Conservation (phyloP, 2,329 filamentous ascomycete species). For the Nemania diffusa region DNA sequence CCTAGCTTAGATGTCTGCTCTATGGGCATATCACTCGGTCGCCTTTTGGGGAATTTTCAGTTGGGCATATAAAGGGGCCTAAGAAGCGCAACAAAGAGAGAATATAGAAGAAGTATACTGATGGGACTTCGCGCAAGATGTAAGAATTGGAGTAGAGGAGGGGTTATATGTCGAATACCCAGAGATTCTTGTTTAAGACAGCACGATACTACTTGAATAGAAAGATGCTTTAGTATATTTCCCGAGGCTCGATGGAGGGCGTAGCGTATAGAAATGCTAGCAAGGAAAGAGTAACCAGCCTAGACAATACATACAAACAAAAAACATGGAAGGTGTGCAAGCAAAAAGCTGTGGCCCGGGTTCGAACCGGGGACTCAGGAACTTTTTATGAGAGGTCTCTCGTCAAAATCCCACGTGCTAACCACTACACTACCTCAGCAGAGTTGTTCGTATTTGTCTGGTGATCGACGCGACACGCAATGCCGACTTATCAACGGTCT, state of each 20-base stretch:
- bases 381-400: conserved; percentile 17
- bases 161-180: not conserved
- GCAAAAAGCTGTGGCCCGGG: conserved; percentile 40
- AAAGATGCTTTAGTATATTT: not conserved
- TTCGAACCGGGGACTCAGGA: conserved; percentile 46
- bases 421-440: conserved; percentile 47
- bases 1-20: not conserved
- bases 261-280: not conserved
- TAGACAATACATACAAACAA: not conserved
- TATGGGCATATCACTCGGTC: not conserved
- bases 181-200: not conserved
- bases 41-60: not conserved
- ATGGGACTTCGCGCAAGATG: not conserved
- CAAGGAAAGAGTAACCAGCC: not conserved
- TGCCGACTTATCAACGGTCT: not conserved
- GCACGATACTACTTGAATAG: not conserved
- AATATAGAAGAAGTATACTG: not conserved
- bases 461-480: not conserved
- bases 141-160: not conserved
- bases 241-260: too few relatives aligned
- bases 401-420: conserved; percentile 46
- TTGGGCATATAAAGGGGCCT: not conserved
- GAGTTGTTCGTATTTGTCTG: not conserved
- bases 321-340: not conserved
- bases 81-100: not conserved